Conservation (phyloP, 2,329 filamentous ascomycete species). For the Penicillium hordei region DNA sequence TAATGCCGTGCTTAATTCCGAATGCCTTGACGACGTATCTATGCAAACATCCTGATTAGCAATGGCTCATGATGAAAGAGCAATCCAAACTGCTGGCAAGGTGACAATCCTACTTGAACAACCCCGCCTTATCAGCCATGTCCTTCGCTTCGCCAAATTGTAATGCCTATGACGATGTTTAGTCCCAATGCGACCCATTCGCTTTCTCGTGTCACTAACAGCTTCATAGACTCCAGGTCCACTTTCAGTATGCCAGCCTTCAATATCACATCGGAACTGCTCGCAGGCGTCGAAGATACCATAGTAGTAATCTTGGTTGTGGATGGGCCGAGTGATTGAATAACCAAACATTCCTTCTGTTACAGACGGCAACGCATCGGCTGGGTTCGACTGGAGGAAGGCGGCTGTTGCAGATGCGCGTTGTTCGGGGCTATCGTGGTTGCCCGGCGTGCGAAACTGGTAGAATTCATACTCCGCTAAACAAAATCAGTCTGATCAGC, state of each 20-base stretch:
- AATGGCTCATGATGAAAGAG: neutral
- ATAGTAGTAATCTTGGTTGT: constrained; percentile 93
- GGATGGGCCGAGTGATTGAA: constrained; percentile 78
- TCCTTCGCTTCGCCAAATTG: constrained; percentile 83
- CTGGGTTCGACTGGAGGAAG: constrained; percentile 72
- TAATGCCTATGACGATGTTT: constrained; percentile 56
- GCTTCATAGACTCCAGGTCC: constrained; percentile 95
- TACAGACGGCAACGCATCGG: constrained; percentile 70
- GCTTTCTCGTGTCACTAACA: constrained; percentile 44
- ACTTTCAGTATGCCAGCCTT: constrained; percentile 94
- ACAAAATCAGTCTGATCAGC: constrained; percentile 2
- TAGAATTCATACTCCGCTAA: constrained; percentile 94
- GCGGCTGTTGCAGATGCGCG: constrained; percentile 69
- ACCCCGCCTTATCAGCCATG: constrained; percentile 86
- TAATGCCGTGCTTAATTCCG: constrained; percentile 83
- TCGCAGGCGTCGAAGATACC: constrained; percentile 78
- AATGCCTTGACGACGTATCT: constrained; percentile 85
- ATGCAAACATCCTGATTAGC: constrained; percentile 14
- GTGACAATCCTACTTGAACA: constrained; percentile 71
- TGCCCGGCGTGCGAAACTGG: constrained; percentile 72
- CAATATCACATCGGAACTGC: constrained; percentile 76
- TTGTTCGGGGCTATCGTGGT: constrained; percentile 51
- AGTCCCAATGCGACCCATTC: constrained; percentile 16
- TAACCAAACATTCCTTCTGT: constrained; percentile 98
- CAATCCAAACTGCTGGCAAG: neutral